These are phyloP conservation scores for Fusarium bactridioides DNA, from an alignment of 2,329 filamentous ascomycete species.

Conservation along the genomic window DNA sequence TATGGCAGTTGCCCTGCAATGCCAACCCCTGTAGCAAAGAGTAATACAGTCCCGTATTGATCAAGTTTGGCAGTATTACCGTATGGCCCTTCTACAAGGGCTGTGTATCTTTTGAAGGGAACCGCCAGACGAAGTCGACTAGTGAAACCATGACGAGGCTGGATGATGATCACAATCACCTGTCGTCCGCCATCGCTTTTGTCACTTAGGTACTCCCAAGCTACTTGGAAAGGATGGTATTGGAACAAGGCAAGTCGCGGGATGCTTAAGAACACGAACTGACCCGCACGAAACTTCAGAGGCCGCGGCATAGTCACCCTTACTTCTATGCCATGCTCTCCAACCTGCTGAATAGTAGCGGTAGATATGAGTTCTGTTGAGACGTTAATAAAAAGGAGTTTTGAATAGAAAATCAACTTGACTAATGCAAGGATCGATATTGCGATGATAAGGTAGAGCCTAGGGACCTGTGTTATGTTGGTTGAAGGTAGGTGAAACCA, in stretches of 20 bases:
- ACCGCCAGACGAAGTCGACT: not conserved
- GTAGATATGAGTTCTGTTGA: not conserved
- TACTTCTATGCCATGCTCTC: not conserved
- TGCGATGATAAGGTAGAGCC: not conserved
- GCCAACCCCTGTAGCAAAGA: constrained; percentile 4
- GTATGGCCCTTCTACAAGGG: not conserved
- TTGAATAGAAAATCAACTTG: not conserved
- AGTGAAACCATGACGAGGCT: not conserved
- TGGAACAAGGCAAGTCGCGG: not conserved
- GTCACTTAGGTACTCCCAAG: not conserved
- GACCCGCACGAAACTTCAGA: not conserved
- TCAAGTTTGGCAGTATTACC: not conserved
- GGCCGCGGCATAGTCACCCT: not conserved
- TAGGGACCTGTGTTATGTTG: not conserved
- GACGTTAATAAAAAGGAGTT: not conserved
- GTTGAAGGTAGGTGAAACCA: not conserved
- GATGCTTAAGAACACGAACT: not conserved
- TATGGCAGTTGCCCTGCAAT: constrained; percentile 8
- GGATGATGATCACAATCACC: not conserved
- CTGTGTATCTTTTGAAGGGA: not conserved
- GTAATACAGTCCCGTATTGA: not conserved
- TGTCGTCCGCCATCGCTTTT: not conserved
- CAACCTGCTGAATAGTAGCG: not conserved
- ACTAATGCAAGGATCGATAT: not conserved
- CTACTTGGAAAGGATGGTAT: not conserved